phyloP scores from a whole-genome alignment of 805 yeast genomes.

The Hanseniaspora mollemarum region DNA sequence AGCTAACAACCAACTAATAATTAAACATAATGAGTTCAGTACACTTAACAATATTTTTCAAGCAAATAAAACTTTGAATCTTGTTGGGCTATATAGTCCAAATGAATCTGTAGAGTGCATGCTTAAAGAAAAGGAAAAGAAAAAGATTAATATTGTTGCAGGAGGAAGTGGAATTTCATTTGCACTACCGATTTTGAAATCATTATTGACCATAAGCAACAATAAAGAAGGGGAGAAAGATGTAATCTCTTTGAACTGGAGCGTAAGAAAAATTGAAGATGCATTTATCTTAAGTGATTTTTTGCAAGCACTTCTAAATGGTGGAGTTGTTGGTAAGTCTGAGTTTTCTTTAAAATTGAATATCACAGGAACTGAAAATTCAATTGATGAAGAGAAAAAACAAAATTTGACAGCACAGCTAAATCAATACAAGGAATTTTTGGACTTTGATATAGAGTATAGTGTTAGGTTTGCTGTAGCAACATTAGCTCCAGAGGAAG shows the following conservation, averaged over 20 bases:
- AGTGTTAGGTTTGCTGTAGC: not conserved
- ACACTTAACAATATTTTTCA: not conserved
- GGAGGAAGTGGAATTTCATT: conserved; percentile 70
- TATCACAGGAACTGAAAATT: not conserved
- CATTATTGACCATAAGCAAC: not conserved
- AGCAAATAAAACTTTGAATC: not conserved
- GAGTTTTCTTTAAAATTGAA: not conserved
- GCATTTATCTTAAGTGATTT: conserved; percentile 35
- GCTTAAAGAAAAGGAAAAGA: conserved; percentile 22
- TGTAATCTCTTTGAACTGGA: conserved; percentile 39
- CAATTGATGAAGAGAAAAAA: not conserved
- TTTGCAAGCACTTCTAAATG: not conserved
- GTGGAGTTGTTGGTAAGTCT: not conserved
- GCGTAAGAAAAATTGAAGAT: conserved; percentile 39
- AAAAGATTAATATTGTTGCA: conserved; percentile 35
- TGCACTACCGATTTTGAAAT: conserved; percentile 30
- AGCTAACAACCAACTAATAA: conserved; percentile 28
- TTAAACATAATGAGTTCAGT: conserved; percentile 10
- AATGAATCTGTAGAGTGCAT: conserved; percentile 34
- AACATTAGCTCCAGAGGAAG: not conserved
- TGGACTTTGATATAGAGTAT: not conserved
- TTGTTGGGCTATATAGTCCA: conserved; percentile 6
- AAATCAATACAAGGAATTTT: not conserved
- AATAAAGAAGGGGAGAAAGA: not conserved
- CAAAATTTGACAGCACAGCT: not conserved